Conservation (phyloP, 1,284 basidiomycete genomes). For the Bjerkandera adusta region DNA sequence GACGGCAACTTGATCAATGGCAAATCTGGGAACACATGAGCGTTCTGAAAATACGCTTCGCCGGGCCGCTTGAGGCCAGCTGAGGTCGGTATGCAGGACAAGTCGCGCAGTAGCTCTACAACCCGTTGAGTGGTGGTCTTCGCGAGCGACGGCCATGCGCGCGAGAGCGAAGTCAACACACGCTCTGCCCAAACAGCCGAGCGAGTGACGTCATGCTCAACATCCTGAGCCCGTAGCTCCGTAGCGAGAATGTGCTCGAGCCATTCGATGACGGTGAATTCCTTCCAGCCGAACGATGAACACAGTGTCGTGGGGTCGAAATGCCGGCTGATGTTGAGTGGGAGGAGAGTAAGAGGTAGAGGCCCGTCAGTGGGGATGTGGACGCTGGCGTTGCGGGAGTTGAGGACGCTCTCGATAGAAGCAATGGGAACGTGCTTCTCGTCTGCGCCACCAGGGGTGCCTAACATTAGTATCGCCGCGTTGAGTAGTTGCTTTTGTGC, state of each 20-base stretch:
- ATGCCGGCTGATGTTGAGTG: constrained; percentile 64
- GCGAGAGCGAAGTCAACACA: constrained; percentile 69
- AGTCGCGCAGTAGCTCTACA: constrained; percentile 52
- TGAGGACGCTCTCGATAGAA: constrained; percentile 73
- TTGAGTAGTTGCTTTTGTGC: constrained; percentile 66
- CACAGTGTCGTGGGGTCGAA: constrained; percentile 59
- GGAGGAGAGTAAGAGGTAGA: constrained; percentile 77
- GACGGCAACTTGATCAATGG: constrained; percentile 81
- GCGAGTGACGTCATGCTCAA: constrained; percentile 65
- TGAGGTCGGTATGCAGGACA: constrained; percentile 84
- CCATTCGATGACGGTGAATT: constrained; percentile 81
- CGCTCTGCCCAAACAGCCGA: constrained; percentile 83
- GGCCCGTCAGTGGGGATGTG: constrained; percentile 82
- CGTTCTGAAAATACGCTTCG: constrained; percentile 87
- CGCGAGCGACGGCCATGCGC: constrained; percentile 76
- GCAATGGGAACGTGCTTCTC: constrained; percentile 69
- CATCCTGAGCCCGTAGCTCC: constrained; percentile 38
- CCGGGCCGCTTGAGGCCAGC: constrained; percentile 72
- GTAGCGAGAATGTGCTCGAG: constrained; percentile 63
- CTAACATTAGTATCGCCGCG: constrained; percentile 60
- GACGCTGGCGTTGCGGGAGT: constrained; percentile 56
- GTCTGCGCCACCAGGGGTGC: constrained; percentile 34
- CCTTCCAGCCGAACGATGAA: constrained; percentile 75
- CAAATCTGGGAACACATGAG: constrained; percentile 87
- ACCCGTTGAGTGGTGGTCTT: constrained; percentile 59